A percentile compares a stretch with the other conserved stretches of the same genome.
phyloP scores from a whole-genome alignment of 345 rosid genomes.

The Camelina neglecta region DNA sequence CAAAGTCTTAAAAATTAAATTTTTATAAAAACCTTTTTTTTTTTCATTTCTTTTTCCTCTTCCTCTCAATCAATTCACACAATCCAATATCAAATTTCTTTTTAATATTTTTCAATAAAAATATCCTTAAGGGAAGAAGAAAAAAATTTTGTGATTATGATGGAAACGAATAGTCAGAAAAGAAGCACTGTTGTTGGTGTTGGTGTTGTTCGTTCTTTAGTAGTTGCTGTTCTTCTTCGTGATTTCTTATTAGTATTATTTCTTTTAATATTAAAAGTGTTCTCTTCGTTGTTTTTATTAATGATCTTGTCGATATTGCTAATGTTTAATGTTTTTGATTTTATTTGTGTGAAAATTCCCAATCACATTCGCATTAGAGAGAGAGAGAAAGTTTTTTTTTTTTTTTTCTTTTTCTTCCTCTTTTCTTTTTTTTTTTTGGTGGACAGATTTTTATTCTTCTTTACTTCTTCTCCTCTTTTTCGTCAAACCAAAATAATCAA shows the following conservation, averaged over 20 bases:
- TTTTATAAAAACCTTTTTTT: background rate
- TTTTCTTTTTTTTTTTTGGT: constrained; percentile 33
- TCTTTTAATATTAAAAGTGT: constrained; percentile 33
- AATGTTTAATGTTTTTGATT: constrained; percentile 40
- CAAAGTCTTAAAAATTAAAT: constrained; percentile 9
- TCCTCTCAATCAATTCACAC: constrained; percentile 21
- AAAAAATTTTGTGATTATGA: constrained; percentile 27
- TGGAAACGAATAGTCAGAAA: constrained; percentile 43
- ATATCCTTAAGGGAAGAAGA: background rate
- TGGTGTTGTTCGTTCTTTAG: constrained; percentile 43
- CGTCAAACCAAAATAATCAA: constrained; percentile 44
- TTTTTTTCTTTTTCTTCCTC: constrained; percentile 30
- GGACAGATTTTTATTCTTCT: constrained; percentile 45
- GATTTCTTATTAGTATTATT: constrained; percentile 34
- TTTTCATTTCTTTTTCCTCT: background rate
- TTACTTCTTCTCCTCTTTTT: constrained; percentile 40
- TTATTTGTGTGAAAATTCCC: constrained; percentile 51
- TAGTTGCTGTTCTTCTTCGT: constrained; percentile 41
- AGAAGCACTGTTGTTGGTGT: constrained; percentile 41
- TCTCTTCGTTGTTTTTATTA: constrained; percentile 24
- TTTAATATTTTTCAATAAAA: background rate
- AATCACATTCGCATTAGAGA: constrained; percentile 49
- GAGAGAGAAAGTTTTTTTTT: constrained; percentile 45
- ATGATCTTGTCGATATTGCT: constrained; percentile 47
- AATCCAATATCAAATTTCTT: constrained; percentile 14